Evolutionary conservation across 768 basidiomycete species (phyloP).

Genomic region (Plicaturopsis crispa): DNA sequence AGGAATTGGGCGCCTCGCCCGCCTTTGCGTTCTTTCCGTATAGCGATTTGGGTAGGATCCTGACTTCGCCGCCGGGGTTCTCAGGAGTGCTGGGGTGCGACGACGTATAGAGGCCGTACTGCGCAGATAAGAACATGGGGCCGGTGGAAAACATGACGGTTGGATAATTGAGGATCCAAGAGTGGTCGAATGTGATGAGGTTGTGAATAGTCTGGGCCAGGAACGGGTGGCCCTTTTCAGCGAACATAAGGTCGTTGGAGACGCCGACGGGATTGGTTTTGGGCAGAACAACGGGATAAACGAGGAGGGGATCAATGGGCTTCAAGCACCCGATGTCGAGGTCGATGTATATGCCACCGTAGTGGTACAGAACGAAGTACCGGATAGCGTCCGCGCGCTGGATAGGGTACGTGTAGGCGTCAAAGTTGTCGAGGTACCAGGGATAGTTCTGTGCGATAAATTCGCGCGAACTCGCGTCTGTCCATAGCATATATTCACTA

Average conservation of each 20-base stretch:
- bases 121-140: conserved; percentile 96
- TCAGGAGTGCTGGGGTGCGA: conserved; percentile 49
- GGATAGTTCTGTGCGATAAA: conserved; percentile 86
- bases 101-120: conserved; percentile 82
- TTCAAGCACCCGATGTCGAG: conserved; percentile 92
- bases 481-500: conserved; percentile 98
- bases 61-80: conserved; percentile 61
- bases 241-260: conserved; percentile 95
- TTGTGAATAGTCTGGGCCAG: conserved; percentile 91
- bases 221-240: conserved; percentile 80
- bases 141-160: conserved; percentile 99
- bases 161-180: conserved; percentile 94
- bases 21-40: conserved; percentile 94
- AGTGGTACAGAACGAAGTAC: conserved; percentile 94
- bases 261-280: conserved; percentile 96
- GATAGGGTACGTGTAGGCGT: conserved; percentile 85
- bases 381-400: conserved; percentile 97
- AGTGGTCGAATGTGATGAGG: conserved; percentile 85
- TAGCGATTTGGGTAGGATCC: conserved; percentile 91
- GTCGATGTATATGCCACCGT: conserved; percentile 94
- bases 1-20: conserved; percentile 80
- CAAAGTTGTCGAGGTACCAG: conserved; percentile 92
- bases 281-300: conserved; percentile 84
- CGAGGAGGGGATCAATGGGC: conserved; percentile 77
- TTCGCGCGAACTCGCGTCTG: conserved; percentile 81